Base-by-base conservation (phyloP, 2,329 filamentous ascomycete species). In the Fusarium anguioides region DNA sequence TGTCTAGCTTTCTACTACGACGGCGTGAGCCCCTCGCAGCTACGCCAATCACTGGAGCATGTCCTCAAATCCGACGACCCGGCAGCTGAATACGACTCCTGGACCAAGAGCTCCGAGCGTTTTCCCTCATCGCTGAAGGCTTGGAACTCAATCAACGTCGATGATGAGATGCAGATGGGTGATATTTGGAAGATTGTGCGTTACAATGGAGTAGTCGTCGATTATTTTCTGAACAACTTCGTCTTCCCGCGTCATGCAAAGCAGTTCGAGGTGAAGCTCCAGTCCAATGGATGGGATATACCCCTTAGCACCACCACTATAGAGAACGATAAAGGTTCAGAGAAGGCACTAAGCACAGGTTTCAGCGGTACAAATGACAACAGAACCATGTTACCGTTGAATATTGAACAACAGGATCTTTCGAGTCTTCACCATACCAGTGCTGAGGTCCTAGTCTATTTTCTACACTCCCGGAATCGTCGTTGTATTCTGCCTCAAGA, bases 311-410 rank as follows among this genome's bases (percentile, higher is more conserved):
- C 41, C 0, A 26, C 39, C 0, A 24, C 41, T 20, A 18, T 37
- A 15, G 39, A 44, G 11, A 44, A 40, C 10, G 62, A 33, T 8
- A 33, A 33, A 8, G 15, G 31, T 8, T n/a, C 21, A 8, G 23
- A 17, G 36, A 72, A 71, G 17, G 24, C 70, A 8, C 40, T 83
- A 6, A 90, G 89, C 0, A 91, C 89, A 0, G 91, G 90, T 0
- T 93, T 94, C 74, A 90, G 87, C 15, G 91, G 91, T 0, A 93
- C 91, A 0, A 92, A 91, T 44, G 90, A 93, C 72, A 88, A 86
- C 20, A 80, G 83, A 31, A 79, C 77, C 0, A 81, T 91, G 53
- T 76, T 92, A 0, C 90, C 90, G 0, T 73, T 89, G 15, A 87
- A 82, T 0, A 86, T 92, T 29, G 74, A 79, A 42, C 89, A 92